These are phyloP conservation scores for Opeltia flavorubescens DNA, from an alignment of 495 filamentous ascomycete species.

Conservation along the genomic window DNA sequence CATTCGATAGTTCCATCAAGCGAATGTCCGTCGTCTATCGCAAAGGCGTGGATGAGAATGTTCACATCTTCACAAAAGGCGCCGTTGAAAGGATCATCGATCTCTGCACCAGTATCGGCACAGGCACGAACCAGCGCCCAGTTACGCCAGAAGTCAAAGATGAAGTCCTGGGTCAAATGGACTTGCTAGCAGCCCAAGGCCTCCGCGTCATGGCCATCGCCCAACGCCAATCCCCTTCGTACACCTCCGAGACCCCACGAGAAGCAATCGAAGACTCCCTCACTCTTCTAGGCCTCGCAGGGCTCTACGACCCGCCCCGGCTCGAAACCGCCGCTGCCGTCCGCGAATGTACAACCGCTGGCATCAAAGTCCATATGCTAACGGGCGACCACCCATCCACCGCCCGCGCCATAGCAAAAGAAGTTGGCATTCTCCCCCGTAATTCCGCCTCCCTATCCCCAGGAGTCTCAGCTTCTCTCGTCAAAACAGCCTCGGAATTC, in stretches of 20 bases:
- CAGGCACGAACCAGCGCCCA: constrained; percentile 32
- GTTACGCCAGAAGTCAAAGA: constrained; percentile 47
- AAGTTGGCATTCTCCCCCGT: constrained; percentile 58
- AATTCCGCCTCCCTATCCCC: constrained; percentile 39
- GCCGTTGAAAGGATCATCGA: constrained; percentile 49
- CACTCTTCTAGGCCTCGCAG: constrained; percentile 43
- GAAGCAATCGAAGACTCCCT: constrained; percentile 38
- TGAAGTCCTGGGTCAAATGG: constrained; percentile 49
- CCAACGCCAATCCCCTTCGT: constrained; percentile 24
- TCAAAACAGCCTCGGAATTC: constrained; percentile 52
- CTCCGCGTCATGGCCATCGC: constrained; percentile 69
- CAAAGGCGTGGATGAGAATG: constrained; percentile 18
- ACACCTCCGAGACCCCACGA: constrained; percentile 20
- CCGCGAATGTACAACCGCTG: constrained; percentile 48
- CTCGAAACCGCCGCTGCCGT: constrained; percentile 42
- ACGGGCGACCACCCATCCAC: constrained; percentile 68
- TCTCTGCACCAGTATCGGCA: constrained; percentile 40
- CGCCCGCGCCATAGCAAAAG: constrained; percentile 58
- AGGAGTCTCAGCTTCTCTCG: constrained; percentile 34
- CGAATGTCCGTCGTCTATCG: constrained; percentile 68
- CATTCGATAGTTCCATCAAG: constrained; percentile 72
- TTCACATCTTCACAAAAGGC: constrained; percentile 51
- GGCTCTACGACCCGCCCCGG: constrained; percentile 44
- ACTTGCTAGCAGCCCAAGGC: constrained; percentile 55
- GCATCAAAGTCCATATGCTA: constrained; percentile 69